Conservation (phyloP, 1,284 basidiomycete genomes). For the Sanghuangporus weigelae region DNA sequence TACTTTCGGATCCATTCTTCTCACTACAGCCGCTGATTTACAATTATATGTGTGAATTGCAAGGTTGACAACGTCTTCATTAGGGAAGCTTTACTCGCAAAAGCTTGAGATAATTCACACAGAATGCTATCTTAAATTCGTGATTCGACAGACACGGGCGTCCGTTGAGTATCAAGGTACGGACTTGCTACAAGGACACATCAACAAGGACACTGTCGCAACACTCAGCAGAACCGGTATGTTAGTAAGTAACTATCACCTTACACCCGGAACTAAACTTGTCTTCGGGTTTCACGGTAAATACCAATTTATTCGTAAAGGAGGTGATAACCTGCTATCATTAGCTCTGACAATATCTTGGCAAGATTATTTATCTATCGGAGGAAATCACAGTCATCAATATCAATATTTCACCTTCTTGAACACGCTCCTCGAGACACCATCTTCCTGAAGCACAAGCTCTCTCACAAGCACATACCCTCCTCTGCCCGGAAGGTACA, state of each 20-base stretch:
- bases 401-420: slow-evolving; percentile 22
- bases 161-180: not conserved
- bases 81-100: not conserved
- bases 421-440: slow-evolving; percentile 41
- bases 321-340: no score
- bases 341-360: no score
- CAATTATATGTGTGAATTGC: not conserved
- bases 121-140: not conserved
- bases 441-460: slow-evolving; percentile 48
- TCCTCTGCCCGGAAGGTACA: slow-evolving; percentile 46
- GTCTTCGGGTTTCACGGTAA: no score
- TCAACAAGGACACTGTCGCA: not conserved
- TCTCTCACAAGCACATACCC: slow-evolving; percentile 48
- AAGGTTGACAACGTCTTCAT: not conserved
- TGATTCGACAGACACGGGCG: not conserved
- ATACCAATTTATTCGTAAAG: no score
- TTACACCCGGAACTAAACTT: no score
- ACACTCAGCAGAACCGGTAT: not conserved
- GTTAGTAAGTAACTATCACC: not conserved
- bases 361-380: not conserved
- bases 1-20: not conserved
- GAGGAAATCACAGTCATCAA: not conserved
- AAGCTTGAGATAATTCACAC: not conserved
- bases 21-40: not conserved
- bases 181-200: not conserved